Evolutionary conservation across 225 moss, liverwort and hornwort genomes (phyloP), one percentile per base, ranked within the genome.

Genomic region (Antitrichia curtipendula): DNA sequence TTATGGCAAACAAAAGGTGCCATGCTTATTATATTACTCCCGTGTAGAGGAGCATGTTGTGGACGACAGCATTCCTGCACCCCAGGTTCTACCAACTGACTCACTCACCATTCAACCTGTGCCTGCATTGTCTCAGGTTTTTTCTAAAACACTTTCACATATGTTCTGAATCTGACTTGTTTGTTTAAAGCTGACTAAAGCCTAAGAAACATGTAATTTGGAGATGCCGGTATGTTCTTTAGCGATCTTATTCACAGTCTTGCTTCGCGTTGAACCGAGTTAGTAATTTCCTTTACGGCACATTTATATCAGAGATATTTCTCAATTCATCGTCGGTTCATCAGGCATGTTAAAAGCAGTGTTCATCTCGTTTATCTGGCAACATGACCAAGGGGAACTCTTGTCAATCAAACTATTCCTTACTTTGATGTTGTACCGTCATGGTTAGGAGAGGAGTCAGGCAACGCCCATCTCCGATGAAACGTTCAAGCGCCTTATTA

Each of bases 1-100:
- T 36, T 95, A 95, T 88, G 95, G 95, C 32, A 95, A 93, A 60
- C 95, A 92, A 80, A 95, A 95, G 86, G 91, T 95, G 73, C 95
- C 95, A 54, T 95, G 95, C 90, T 89, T 95, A 78, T 88, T 95
- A 52, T 95, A 95, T 77, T 95, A 92, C 72, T 91, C 95, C 58
- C 92, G 91, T 60, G 49, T 93, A 72, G 90, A 95, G 89, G 90
- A 93, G n/a, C 80, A 87, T 84, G 82, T 80, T 61, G 86, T 74
- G 65, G 91, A 92, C 72, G 86, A n/a, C 80, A 92, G 69, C 61
- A 71, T 91, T 56, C 29, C 83, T 85, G 80, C 73, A 70, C 54
- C 78, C 59, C 89, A 88, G 78, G 74, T 75, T 87, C 84, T 81
- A 87, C 77, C 90, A 49, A 80, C 81, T 89, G 82, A 58, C 78